Evolutionary conservation across 148 eudicot species (phyloP).

Genomic region (Pharnaceum exiguum): DNA sequence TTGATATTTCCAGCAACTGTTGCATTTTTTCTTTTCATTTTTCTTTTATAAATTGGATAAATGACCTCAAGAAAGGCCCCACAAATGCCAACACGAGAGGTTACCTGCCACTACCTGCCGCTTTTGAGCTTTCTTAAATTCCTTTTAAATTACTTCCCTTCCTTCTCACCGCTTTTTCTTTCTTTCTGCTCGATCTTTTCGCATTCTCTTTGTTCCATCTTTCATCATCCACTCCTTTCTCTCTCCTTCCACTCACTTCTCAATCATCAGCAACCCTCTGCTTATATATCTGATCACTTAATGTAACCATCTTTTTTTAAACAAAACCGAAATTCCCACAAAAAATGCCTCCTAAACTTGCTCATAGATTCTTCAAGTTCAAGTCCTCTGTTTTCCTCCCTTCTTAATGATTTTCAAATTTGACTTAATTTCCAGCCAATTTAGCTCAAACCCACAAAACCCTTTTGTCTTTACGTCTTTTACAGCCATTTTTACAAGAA

Average conservation of each 20-base stretch:
- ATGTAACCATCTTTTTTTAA: no score
- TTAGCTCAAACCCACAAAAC: slow-evolving; percentile 12
- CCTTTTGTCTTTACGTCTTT: slow-evolving; percentile 8
- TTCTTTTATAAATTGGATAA: no score
- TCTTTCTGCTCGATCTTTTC: neutral
- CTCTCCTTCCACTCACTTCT: no score
- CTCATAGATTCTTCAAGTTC: slow-evolving; percentile 72
- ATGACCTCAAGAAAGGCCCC: no score
- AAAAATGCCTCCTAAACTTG: slow-evolving; percentile 41
- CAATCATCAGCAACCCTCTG: no score
- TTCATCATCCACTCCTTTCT: no score
- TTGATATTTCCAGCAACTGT: neutral
- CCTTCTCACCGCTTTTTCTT: neutral
- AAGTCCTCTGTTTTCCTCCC: slow-evolving; percentile 9
- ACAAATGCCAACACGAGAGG: no score
- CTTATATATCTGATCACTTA: no score
- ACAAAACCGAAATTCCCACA: no score
- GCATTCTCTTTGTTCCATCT: neutral
- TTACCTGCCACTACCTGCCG: no score
- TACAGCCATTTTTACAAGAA: neutral
- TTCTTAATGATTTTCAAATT: neutral
- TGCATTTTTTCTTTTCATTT: neutral
- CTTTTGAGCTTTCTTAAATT: neutral
- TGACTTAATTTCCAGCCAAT: neutral
- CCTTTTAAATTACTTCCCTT: neutral